phyloP scores from a whole-genome alignment of 2,329 filamentous ascomycete species.

The Fusarium sterilihyphosum region DNA sequence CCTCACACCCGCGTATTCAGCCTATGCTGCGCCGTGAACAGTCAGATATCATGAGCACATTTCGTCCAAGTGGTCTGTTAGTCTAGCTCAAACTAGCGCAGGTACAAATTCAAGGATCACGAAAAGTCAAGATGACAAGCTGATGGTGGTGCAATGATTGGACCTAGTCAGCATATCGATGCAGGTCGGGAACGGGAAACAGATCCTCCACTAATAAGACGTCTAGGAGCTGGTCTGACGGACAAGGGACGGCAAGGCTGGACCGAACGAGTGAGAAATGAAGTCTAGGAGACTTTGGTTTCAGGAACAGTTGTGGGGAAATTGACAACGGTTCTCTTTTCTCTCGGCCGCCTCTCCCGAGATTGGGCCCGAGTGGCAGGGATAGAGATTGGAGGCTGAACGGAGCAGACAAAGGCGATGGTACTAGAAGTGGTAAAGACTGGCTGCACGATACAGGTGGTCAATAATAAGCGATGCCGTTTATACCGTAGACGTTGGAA shows the following conservation, averaged over 20 bases:
- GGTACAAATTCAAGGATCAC: conserved; percentile 25
- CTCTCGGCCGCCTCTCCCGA: conserved; percentile 35
- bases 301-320: conserved; percentile 41
- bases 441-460: conserved; percentile 27
- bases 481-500: neutral
- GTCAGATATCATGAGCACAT: conserved; percentile 19
- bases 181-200: conserved; percentile 16
- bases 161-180: conserved; percentile 29
- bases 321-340: neutral
- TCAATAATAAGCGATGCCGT: conserved; percentile 8
- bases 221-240: conserved; percentile 26
- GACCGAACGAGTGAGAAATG: conserved; percentile 38
- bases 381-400: conserved; percentile 12
- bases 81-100: conserved; percentile 15
- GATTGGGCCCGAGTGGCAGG: conserved; percentile 35
- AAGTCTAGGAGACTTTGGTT: conserved; percentile 35
- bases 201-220: conserved; percentile 43
- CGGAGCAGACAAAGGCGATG: conserved; percentile 6
- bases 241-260: conserved; percentile 33
- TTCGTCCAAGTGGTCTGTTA: conserved; percentile 25
- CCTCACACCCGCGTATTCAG: neutral
- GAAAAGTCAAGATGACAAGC: conserved; percentile 17
- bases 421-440: conserved; percentile 27
- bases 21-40: neutral
- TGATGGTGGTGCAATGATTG: conserved; percentile 34